Base-by-base conservation (phyloP, 1,139 yeast genomes). In the Candida neerlandica region DNA sequence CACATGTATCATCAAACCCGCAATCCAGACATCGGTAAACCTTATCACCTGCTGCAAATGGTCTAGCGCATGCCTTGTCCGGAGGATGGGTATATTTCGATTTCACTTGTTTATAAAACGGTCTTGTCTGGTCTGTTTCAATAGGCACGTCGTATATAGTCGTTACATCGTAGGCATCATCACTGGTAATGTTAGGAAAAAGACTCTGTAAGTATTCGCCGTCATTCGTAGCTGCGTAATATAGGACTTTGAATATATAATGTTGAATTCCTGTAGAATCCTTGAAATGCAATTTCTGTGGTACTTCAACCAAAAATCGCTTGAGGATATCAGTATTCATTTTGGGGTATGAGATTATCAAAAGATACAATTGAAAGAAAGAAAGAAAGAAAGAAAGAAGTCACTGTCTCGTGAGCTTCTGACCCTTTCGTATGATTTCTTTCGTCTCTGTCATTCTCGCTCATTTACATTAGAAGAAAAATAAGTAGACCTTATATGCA, bases 1-100 rank as follows among this genome's bases (percentile, higher is more conserved):
- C 91, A 71, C 95, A 87, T 0, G 91, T 84, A 10, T 81, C 82
- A 63, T 87, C 96, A 55, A 77, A 80, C 1, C 88, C 89, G 72
- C 94, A 87, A 41, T 74, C 71, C 16, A 61, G 66, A 60, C 95
- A 87, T 50, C 88, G 70, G 60, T 84, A 87, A 12, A 85, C 83
- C 0, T 86, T 81, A 52, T 85, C 89, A 11, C 86, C 86, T 3
- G 65, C 59, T 42, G 71, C 73, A 55, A 87, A 82, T 27, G 80
- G 73, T 46, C 85, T 69, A 1, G 91, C 85, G 70, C 95, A 87
- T 16, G 83, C 82, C 56, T 84, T 62, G 32, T 59, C 61, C 15
- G 58, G 53, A 1, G 71, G 64, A 53, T 69, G 74, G 38, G 60
- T 53, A 51, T 66, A 66, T 10, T 16, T 44, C 9, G 48, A 43